Evolutionary conservation across 2,329 filamentous ascomycete genomes (phyloP).

Genomic region (Aspergillus tamarii): DNA sequence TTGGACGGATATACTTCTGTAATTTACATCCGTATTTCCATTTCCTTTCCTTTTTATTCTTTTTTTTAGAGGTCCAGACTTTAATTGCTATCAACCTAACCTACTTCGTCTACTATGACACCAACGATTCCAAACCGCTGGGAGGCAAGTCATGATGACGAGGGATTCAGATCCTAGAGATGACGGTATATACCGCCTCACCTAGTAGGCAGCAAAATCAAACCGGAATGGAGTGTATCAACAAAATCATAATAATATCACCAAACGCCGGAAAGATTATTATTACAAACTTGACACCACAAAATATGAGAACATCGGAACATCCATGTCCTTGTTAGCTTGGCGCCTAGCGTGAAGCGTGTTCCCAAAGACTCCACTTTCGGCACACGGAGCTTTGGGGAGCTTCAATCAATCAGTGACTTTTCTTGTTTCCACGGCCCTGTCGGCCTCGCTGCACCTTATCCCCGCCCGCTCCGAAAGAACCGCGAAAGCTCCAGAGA

Average conservation of each 20-base stretch:
- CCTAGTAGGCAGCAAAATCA: neutral
- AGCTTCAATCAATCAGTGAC: constrained; percentile 5
- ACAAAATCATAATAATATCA: neutral
- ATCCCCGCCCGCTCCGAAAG: constrained; percentile 35
- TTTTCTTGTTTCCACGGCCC: constrained; percentile 33
- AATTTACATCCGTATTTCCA: neutral
- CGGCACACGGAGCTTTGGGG: constrained; percentile 24
- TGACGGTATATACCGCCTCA: neutral
- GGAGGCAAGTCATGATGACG: constrained; percentile 21
- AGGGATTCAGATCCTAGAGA: neutral
- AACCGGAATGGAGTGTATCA: neutral
- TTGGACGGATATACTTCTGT: neutral
- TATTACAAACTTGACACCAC: neutral
- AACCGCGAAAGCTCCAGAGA: constrained; percentile 10
- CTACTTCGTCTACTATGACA: constrained; percentile 1
- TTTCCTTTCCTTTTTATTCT: neutral
- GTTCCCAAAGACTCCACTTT: constrained; percentile 14
- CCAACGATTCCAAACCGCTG: constrained; percentile 5
- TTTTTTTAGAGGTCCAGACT: neutral
- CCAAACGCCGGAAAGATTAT: neutral
- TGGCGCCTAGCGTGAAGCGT: constrained; percentile 9
- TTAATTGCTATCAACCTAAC: neutral
- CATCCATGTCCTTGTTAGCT: constrained; percentile 2
- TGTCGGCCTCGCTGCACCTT: constrained; percentile 25
- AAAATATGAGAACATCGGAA: neutral